Base-by-base conservation (phyloP, 2,329 filamentous ascomycete genomes). In the Colletotrichum somersetense region DNA sequence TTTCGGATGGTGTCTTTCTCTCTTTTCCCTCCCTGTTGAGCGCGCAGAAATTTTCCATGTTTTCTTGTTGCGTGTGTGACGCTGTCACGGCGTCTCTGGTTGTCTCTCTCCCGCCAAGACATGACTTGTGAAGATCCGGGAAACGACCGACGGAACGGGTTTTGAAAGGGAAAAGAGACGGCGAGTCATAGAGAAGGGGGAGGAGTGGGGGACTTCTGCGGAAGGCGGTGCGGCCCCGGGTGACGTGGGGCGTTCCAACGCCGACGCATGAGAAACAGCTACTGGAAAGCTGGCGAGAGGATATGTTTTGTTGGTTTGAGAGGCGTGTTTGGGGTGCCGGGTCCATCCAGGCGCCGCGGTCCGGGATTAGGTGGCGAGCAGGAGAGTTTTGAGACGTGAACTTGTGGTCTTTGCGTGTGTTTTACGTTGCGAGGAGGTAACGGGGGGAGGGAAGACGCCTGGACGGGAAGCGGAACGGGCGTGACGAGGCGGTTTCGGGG, bases 351-450 rank as follows among this genome's bases (percentile, higher is more conserved):
- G 55, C 55, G 55, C 55, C 35, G 40, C 10, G n/a, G 20, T n/a
- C 20, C 18, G 14, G 33, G 46, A 40, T 26, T 33, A 62, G 33
- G 33, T 20, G 46, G 33, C 46, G n/a, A 52, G 30, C 16, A 12
- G 12, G 59, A 12, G 33, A 57, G 55, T 57, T 40, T 62, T 26
- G 33, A 62, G 59, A 20, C 30, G 33, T 26, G 59, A 62, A 62
- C 59, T 26, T 62, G 46, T 62, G 59, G 59, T 52, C 59, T 62
- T 62, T 62, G 59, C 59, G 2, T 23, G 55, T 23, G 55, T 40
- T 40, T 57, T 14, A 33, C 7, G 20, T n/a, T 23, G 26, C n/a
- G 33, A 38, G 11, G n/a, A 38, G 46, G n/a, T 20, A 12, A 23
- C 5, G 5, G 11, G 20, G 16, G 16, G 16, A 38, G 16, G 35